Evolutionary conservation across 1,284 basidiomycete genomes (phyloP), one percentile per base, ranked within the genome.

Genomic region (Malassezia arunalokei): DNA sequence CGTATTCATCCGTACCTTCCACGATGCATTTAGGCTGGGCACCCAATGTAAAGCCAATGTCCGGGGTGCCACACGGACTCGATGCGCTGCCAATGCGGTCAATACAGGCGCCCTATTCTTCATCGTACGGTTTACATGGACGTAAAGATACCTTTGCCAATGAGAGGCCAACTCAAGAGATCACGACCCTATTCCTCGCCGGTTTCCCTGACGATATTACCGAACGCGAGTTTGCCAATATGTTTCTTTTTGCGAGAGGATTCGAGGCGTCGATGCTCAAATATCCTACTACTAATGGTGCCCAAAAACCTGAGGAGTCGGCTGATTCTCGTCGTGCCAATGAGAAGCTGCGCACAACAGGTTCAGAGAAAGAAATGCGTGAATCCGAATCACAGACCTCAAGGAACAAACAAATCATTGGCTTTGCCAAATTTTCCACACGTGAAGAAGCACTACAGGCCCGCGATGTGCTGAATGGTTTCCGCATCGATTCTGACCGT

Each of bases 141-240:
- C 32, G 32, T 17, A 44, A 44, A 24, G 28, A 35, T 31, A 24
- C 11, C 7, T 31, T 31, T 35, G 11, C 20, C n/a, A 31, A 44
- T 35, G 42, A 43, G 27, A 3, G 42, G 3, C 24, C 42, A 28
- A 8, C 29, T 29, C 90, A 95, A 71, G 90, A 95, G 65, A 95
- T 96, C 55, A 91, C 87, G 17, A 98, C 92, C 2, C 92, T 98
- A 59, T 98, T 98, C 65, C 91, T 98, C 1, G 92, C 96, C 29
- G 92, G 92, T 0, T 98, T 98, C 74, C 92, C 92, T 3, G 94
- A 98, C 60, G 92, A 98, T 71, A 96, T 98, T 86, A 84, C 86
- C 79, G 90, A 96, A 76, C 87, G 92, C 20, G 92, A 98, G 76
- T 96, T 98, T 74, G 88, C 92, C 76, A 96, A 96, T 74, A 94